Base-by-base conservation (phyloP, 23 red algal genomes). In the Cyanidiococcus yangmingshanensis region DNA sequence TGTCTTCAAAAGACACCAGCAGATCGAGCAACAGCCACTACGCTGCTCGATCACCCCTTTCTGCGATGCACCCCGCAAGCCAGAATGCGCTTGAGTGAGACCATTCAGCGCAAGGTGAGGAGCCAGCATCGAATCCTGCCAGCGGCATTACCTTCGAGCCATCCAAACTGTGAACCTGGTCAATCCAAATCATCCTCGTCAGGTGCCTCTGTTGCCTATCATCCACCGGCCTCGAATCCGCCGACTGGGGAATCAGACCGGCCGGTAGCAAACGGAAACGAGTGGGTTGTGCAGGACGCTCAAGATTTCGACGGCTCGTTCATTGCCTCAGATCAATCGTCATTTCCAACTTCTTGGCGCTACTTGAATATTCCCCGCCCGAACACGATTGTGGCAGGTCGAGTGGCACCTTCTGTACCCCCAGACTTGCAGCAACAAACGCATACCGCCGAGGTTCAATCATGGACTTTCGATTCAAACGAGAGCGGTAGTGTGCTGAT, bases 1-100 rank as follows among this genome's bases (percentile, higher is more conserved):
- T 93, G 90, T 75, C 50, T 93, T 50, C 77, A 85, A 67, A 93
- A 87, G 77, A 51, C 79, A 76, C 90, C 90, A 15, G 45, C 30
- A 2, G 74, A 83, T 12, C 80, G 90, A 40, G 74, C 84, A 16
- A 85, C 84, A 54, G 90, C 90, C 21, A 75, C 79, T 34, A 68
- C 79, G 58, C 76, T 93, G 37, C 75, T 88, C 26, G 39, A 41
- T 0, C 84, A 93, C 80, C 54, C 90, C 0, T 93, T 93, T 63
- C 33, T 93, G 63, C 63, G 32, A 2, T 35, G n/a, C n/a, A 30
- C 3, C 27, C 32, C 63, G 27, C 3, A 25, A 35, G n/a, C 21
- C 15, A 35, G 12, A 35, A 7, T 12, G n/a, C n/a, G 32, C 15
- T 29, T 71, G 12, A 25, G 63, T 12, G n/a, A 71, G 27, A 12